A percentile compares a stretch with the other conserved stretches of the same genome.
Evolutionary conservation across 352 stramenopile genomes (phyloP).

Genomic region (Phytophthora agathidicida): DNA sequence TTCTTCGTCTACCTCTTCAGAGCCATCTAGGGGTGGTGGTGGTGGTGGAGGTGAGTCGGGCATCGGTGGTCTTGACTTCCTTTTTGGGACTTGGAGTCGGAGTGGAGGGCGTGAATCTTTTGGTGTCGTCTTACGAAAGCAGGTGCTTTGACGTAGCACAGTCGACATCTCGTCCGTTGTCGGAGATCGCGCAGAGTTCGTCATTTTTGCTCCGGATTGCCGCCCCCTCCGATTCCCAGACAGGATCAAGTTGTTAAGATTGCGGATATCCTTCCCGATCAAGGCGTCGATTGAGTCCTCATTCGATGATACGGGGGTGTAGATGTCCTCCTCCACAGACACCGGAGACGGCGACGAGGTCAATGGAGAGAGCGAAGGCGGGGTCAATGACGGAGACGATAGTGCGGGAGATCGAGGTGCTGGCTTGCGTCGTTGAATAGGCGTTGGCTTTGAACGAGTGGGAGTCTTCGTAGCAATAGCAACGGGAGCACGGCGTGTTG

Average conservation of each 20-base stretch:
- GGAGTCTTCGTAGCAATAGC: slow-evolving; percentile 1
- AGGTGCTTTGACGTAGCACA: slow-evolving; percentile 38
- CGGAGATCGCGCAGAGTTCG: slow-evolving; percentile 9
- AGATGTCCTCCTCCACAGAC: slow-evolving; percentile 32
- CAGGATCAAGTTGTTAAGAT: slow-evolving; percentile 50
- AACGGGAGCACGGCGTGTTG: slow-evolving; percentile 17
- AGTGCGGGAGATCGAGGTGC: slow-evolving; percentile 5
- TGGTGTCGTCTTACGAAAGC: slow-evolving; percentile 28
- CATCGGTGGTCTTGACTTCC: slow-evolving; percentile 1
- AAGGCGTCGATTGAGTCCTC: slow-evolving; percentile 55
- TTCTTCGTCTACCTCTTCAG: slow-evolving; percentile 35
- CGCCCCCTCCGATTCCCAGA: slow-evolving; percentile 24
- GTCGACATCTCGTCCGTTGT: slow-evolving; percentile 40
- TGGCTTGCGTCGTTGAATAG: slow-evolving; percentile 1
- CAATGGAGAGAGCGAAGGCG: slow-evolving; percentile 11
- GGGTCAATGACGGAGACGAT: too few species aligned
- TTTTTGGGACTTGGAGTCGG: slow-evolving; percentile 4
- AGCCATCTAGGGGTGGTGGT: slow-evolving; percentile 21
- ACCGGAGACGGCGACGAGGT: slow-evolving; percentile 36
- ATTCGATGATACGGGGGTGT: slow-evolving; percentile 11
- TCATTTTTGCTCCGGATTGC: background rate
- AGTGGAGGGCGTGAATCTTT: slow-evolving; percentile 6
- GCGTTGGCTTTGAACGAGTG: slow-evolving; percentile 1
- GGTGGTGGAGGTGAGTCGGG: slow-evolving; percentile 21
- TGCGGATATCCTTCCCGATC: slow-evolving; percentile 49